Evolutionary conservation across 371 early-diverging fungal species (phyloP).

Genomic region (Syncephalastrum racemosum): DNA sequence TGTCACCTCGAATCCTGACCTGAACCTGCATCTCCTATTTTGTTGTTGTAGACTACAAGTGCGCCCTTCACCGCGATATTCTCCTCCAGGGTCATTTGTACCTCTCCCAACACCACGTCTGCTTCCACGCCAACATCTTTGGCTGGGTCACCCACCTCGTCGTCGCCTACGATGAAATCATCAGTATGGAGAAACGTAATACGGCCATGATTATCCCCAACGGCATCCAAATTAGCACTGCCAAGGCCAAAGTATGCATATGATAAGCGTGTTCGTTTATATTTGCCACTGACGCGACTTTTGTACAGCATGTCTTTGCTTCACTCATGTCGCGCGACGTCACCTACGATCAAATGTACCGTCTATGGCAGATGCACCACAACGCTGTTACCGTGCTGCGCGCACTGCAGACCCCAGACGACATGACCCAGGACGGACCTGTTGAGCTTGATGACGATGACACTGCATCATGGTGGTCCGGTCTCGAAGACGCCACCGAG

Average conservation of each 20-base stretch:
- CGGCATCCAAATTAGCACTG: slow-evolving; percentile 73
- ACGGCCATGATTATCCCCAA: slow-evolving; percentile 83
- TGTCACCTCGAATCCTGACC: slow-evolving; percentile 1
- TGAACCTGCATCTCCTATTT: slow-evolving; percentile 1
- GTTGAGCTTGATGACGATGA: too few relatives aligned
- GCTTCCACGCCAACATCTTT: slow-evolving; percentile 93
- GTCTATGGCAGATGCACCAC: slow-evolving; percentile 51
- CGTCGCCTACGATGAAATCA: slow-evolving; percentile 74
- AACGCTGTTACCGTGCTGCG: background rate
- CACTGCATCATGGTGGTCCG: too few relatives aligned
- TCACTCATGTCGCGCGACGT: slow-evolving; percentile 74
- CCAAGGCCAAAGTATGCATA: slow-evolving; percentile 50
- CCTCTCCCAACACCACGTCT: slow-evolving; percentile 80
- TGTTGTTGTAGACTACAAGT: slow-evolving; percentile 67
- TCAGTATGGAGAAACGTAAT: slow-evolving; percentile 71
- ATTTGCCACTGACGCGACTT: background rate
- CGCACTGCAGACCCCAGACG: too few relatives aligned
- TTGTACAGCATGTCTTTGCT: slow-evolving; percentile 58
- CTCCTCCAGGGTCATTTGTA: slow-evolving; percentile 89
- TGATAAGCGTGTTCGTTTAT: background rate
- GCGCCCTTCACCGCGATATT: slow-evolving; percentile 91
- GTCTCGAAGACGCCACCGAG: too few relatives aligned
- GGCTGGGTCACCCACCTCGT: slow-evolving; percentile 91
- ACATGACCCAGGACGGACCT: too few relatives aligned
- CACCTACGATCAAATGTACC: slow-evolving; percentile 59